phyloP scores from a whole-genome alignment of 2,329 filamentous ascomycete species.

The Gnomoniopsis sp. region DNA sequence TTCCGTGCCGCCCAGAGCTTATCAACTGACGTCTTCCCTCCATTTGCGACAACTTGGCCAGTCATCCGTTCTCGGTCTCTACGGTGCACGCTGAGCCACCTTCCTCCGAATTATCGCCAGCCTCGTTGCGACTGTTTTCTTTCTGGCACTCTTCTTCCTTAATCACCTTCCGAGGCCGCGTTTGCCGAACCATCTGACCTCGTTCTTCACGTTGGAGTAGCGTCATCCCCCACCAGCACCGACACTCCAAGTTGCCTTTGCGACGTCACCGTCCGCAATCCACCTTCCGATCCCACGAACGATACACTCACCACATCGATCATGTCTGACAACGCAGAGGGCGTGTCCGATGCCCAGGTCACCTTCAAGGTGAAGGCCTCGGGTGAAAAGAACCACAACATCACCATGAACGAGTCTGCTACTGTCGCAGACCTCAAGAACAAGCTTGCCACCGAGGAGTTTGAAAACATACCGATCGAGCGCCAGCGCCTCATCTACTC shows the following conservation, averaged over 20 bases:
- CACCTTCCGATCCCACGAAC: background rate
- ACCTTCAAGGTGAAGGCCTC: conserved; percentile 98
- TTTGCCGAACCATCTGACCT: background rate
- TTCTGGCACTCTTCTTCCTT: too few relatives aligned
- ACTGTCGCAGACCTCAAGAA: conserved; percentile 84
- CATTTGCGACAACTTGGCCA: background rate
- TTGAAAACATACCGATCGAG: conserved; percentile 81
- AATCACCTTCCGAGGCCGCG: background rate
- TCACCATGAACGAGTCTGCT: conserved; percentile 75
- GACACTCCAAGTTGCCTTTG: background rate
- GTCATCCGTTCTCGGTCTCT: too few relatives aligned
- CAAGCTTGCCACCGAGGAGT: conserved; percentile 77
- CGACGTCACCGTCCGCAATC: conserved; percentile 12
- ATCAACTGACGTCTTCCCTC: background rate
- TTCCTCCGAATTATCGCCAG: too few relatives aligned
- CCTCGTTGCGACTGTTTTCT: too few relatives aligned
- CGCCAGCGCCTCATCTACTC: conserved; percentile 97
- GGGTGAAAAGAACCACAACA: conserved; percentile 77
- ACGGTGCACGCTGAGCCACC: too few relatives aligned
- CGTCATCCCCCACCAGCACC: conserved; percentile 5
- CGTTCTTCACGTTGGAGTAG: background rate
- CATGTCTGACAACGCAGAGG: conserved; percentile 65
- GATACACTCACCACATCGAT: conserved; percentile 17
- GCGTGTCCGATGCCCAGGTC: conserved; percentile 68
- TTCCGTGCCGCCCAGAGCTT: background rate